Percentiles rank a stretch among this genome's conserved stretches.
Conservation (phyloP, 768 basidiomycete species). For the Megacollybia marginata region DNA sequence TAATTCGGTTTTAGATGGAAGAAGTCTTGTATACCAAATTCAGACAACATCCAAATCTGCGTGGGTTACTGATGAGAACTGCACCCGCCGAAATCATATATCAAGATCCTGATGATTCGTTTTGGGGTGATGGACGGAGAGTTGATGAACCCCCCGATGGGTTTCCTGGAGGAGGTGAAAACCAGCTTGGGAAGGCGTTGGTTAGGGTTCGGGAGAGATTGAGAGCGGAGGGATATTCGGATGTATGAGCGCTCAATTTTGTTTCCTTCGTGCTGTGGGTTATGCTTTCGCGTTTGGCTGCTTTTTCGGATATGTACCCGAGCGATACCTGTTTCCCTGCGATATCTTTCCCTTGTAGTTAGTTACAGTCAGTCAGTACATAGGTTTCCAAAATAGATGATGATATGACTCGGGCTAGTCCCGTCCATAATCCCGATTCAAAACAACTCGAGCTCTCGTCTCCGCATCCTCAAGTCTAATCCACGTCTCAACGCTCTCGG, state of each 20-base stretch:
- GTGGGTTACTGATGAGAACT: conserved; percentile 46
- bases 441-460: conserved; percentile 8
- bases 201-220: conserved; percentile 46
- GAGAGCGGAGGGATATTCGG: conserved; percentile 12
- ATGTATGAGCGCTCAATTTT: not conserved
- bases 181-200: conserved; percentile 59
- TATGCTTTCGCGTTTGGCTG: too few relatives aligned
- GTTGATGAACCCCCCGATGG: conserved; percentile 13
- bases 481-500: conserved; percentile 8
- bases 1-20: conserved; percentile 45
- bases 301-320: too few relatives aligned
- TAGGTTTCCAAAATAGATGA: too few relatives aligned
- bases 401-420: too few relatives aligned
- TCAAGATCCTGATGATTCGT: conserved; percentile 45
- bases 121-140: conserved; percentile 54
- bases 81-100: conserved; percentile 44
- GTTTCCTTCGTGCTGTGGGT: too few relatives aligned
- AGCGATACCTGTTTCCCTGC: too few relatives aligned
- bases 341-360: too few relatives aligned
- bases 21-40: conserved; percentile 65
- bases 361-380: too few relatives aligned
- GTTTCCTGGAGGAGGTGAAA: conserved; percentile 33
- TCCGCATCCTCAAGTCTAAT: conserved; percentile 18
- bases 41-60: conserved; percentile 57
- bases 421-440: conserved; percentile 1